Percentiles rank a stretch among this genome's conserved stretches.
phyloP scores from a whole-genome alignment of 495 filamentous ascomycete species.

The Xylaria grammica region DNA sequence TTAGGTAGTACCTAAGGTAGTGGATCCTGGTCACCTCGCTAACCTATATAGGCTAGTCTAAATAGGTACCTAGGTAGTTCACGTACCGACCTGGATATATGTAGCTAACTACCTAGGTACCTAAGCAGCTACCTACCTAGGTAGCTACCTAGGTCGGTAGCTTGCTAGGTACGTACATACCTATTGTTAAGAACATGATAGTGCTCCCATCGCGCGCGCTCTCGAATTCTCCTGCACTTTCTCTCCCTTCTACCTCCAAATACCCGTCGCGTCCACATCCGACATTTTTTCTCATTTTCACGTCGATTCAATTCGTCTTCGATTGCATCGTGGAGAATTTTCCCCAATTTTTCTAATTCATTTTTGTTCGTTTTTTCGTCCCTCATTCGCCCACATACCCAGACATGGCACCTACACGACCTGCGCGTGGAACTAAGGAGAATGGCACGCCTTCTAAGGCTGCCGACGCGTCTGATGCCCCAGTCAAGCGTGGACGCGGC shows the following conservation, averaged over 20 bases:
- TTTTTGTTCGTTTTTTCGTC: neutral
- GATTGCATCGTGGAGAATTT: neutral
- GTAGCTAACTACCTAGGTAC: too few species aligned
- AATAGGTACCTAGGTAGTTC: neutral
- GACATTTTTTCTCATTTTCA: constrained; percentile 7
- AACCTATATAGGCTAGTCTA: neutral
- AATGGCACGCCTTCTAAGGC: constrained; percentile 21
- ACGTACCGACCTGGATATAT: too few species aligned
- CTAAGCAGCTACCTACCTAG: neutral
- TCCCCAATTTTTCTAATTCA: constrained; percentile 7
- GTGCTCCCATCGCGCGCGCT: constrained; percentile 1
- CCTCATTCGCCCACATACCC: neutral
- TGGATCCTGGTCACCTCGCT: neutral
- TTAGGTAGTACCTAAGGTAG: too few species aligned
- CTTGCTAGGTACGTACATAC: neutral
- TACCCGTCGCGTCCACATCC: constrained; percentile 9
- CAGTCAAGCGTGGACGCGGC: constrained; percentile 52
- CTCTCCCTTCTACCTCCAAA: constrained; percentile 24
- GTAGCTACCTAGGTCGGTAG: neutral
- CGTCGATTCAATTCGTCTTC: neutral
- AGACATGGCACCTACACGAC: constrained; percentile 35
- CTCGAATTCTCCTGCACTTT: constrained; percentile 6
- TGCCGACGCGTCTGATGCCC: constrained; percentile 25
- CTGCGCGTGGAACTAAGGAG: constrained; percentile 33
- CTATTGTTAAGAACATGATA: too few species aligned